Conservation (phyloP, 2,329 filamentous ascomycete genomes). For the Xylariales sp. region DNA sequence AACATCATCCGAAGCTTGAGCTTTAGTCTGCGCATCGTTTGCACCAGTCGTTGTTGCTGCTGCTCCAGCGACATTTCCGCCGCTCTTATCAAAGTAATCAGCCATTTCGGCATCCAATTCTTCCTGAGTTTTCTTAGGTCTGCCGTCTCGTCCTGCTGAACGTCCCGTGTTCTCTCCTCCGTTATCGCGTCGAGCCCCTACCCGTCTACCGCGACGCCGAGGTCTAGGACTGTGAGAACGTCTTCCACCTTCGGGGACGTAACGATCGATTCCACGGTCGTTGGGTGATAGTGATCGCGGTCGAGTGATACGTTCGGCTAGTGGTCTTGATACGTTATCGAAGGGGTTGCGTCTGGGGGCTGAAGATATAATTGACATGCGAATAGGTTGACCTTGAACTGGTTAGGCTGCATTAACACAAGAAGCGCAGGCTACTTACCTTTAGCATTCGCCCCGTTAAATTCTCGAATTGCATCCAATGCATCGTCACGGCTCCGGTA, state of each 20-base stretch:
- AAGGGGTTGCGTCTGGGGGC: conserved; percentile 67
- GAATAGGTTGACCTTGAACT: conserved; percentile 78
- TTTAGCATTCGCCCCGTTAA: conserved; percentile 90
- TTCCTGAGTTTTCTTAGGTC: conserved; percentile 86
- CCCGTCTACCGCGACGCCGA: conserved; percentile 59
- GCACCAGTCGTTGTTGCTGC: conserved; percentile 52
- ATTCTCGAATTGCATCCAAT: conserved; percentile 78
- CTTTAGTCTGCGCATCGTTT: conserved; percentile 31
- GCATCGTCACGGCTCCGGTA: conserved; percentile 80
- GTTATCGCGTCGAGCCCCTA: conserved; percentile 59
- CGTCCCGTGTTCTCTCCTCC: conserved; percentile 52
- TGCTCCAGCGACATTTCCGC: conserved; percentile 50
- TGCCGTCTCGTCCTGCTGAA: conserved; percentile 61
- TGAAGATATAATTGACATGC: conserved; percentile 72
- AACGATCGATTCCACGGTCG: conserved; percentile 80
- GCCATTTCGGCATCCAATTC: conserved; percentile 97
- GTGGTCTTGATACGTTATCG: conserved; percentile 65
- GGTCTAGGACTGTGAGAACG: conserved; percentile 71
- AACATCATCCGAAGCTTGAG: conserved; percentile 64
- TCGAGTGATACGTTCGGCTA: conserved; percentile 73
- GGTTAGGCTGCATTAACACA: conserved; percentile 22
- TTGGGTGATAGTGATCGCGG: conserved; percentile 73
- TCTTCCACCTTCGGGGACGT: conserved; percentile 72
- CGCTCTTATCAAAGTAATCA: conserved; percentile 79
- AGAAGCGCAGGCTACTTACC: conserved; percentile 57